Evolutionary conservation across 2,329 filamentous ascomycete species (phyloP), one percentile per base, ranked within the genome.

Genomic region (Monosporascus sp.): DNA sequence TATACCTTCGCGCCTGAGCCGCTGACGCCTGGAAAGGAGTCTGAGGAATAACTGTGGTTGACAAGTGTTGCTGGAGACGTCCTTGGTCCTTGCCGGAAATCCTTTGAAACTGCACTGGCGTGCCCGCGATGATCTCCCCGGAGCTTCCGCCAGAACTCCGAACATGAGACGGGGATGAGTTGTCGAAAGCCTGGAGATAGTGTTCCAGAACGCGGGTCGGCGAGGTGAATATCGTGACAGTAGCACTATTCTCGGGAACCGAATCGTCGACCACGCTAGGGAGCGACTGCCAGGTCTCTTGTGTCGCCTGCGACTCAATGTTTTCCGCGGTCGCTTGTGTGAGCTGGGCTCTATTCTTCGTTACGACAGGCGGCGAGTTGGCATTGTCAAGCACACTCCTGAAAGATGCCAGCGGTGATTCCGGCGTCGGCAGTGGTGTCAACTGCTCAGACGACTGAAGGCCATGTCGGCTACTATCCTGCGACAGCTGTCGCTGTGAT

Each of bases 251-350:
- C 7, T 70, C 64, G 0, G 73, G 77, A 57, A 81, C 77, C 0
- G 82, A 86, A 60, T 86, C 82, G 9, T 72, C 73, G 20, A 85
- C 72, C 27, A 78, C 70, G 53, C 78, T 83, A 0, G 77, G 73
- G 2, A 75, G 76, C 15, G 72, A 66, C 45, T 64, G 63, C 72
- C 73, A 77, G 49, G 75, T 73, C 27, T 59, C 56, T 38, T 69
- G 68, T 3, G 66, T 64, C 25, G 59, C 55, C 8, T 52, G 57
- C 38, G 51, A 18, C 25, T 55, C 31, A 36, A 44, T 3, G 48
- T 52, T 15, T 24, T 50, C 48, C 27, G 53, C 46, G 27, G 45
- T 36, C 37, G 49, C 47, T n/a, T 50, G 6, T 37, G 35, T 46
- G 39, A 50, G 27, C 27, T 54, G 50, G 3, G 38, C 52, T 6